Percentiles rank a stretch among this genome's conserved stretches.
phyloP scores from a whole-genome alignment of 176 grass and related monocot genomes.

The Cymbopogon citratus region DNA sequence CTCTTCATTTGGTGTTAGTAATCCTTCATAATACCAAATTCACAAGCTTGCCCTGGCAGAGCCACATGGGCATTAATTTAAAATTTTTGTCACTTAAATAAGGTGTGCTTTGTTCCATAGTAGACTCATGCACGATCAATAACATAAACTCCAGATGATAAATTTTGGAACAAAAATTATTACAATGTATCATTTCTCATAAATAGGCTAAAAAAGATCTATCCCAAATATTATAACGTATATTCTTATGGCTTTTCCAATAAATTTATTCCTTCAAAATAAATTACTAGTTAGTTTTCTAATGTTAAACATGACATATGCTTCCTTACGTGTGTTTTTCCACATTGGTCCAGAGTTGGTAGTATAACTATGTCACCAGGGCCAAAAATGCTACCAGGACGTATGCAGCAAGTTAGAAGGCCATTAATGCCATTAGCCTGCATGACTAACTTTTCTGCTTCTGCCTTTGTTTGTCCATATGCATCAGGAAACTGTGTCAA shows the following conservation, averaged over 20 bases:
- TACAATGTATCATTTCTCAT: neutral
- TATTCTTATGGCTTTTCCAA: neutral
- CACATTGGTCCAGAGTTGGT: conserved; percentile 3
- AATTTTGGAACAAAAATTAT: neutral
- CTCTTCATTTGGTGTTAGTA: neutral
- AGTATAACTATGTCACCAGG: conserved; percentile 45
- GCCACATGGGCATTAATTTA: neutral
- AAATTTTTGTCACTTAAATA: neutral
- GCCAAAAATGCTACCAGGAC: conserved; percentile 62
- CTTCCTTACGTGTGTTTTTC: neutral
- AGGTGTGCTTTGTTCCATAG: neutral
- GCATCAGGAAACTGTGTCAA: conserved; percentile 58
- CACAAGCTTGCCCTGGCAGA: neutral
- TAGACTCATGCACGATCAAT: neutral
- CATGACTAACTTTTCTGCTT: conserved; percentile 64
- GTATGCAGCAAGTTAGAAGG: conserved; percentile 68
- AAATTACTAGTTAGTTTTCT: neutral
- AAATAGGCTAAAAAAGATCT: neutral
- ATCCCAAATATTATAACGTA: neutral
- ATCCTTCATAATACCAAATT: neutral
- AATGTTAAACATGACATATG: neutral
- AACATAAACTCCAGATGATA: neutral
- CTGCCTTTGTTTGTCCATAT: conserved; percentile 70
- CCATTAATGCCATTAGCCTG: conserved; percentile 41
- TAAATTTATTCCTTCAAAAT: too few species aligned